Base-by-base conservation (phyloP, 2,329 filamentous ascomycete species). In the Pseudogymnoascus sp. region DNA sequence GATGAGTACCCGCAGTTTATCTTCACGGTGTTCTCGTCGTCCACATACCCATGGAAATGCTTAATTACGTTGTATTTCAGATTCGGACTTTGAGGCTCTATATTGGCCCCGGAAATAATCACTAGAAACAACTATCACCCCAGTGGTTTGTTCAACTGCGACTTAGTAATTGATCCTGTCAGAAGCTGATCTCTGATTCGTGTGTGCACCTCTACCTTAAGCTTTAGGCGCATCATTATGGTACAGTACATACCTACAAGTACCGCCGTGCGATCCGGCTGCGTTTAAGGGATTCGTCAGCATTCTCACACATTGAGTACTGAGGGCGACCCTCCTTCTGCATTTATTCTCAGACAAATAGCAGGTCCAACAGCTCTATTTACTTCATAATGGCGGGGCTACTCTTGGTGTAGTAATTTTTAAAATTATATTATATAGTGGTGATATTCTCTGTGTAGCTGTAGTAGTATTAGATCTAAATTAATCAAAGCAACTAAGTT, bases 1-100 rank as follows among this genome's bases (percentile, higher is more conserved):
- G 51, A 61, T 63, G 58, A 63, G 38, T 63, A 21, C 27, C 58
- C 60, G 58, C 39, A 55, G 41, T 63, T 38, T 63, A 51, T 63
- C 58, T 61, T 61, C 25, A 61, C 58, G 31, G 58, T 36, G n/a
- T 60, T 63, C 36, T 39, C 39, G 58, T 61, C 60, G 61, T 61
- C 58, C 51, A 63, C 39, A 51, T 61, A 61, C 58, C 29, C 27
- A 61, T 25, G 27, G 31, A 63, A 61, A 39, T 61, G 58, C 58
- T 17, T 25, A 51, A 61, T 55, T 61, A 55, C 27, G 61, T 63
- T 63, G 61, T 61, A 60, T 48, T 63, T 55, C 12, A 63, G 15
- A 44, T 38, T 61, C 39, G 61, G 58, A 63, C 58, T 51, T 63
- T 60, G 44, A 61, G 48, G 7, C 36, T 38, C 36, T 38, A 38